Conservation (phyloP, 768 basidiomycete genomes). For the Auriculariales sp. region DNA sequence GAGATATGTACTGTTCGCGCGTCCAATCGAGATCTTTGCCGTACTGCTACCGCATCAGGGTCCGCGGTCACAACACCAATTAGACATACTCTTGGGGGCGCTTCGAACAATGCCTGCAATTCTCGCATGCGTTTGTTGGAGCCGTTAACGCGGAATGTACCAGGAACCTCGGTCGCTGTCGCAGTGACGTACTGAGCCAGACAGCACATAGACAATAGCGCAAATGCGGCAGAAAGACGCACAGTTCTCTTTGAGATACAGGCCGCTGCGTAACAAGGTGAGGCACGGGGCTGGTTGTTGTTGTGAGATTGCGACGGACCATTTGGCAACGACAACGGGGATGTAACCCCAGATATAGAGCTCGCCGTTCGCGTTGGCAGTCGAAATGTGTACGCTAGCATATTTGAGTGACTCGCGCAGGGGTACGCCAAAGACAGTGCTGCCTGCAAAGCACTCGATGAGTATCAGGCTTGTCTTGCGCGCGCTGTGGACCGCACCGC, state of each 20-base stretch:
- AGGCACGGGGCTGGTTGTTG: slow-evolving; percentile 3
- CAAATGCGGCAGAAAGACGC: slow-evolving; percentile 9
- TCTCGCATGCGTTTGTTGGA: slow-evolving; percentile 92
- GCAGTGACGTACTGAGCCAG: slow-evolving; percentile 10
- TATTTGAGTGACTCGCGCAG: slow-evolving; percentile 71
- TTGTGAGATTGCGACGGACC: slow-evolving; percentile 41
- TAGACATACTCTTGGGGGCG: slow-evolving; percentile 60
- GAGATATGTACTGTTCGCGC: slow-evolving; percentile 71
- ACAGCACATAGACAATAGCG: no score
- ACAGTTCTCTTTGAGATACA: slow-evolving; percentile 93
- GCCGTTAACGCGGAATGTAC: slow-evolving; percentile 93
- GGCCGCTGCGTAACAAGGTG: slow-evolving; percentile 55
- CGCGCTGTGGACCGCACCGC: not conserved
- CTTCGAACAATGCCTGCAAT: slow-evolving; percentile 80
- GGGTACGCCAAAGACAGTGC: slow-evolving; percentile 65
- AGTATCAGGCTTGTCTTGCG: no score
- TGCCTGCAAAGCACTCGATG: slow-evolving; percentile 12
- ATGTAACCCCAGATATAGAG: slow-evolving; percentile 89
- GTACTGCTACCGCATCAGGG: slow-evolving; percentile 36
- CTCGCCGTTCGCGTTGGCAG: slow-evolving; percentile 67
- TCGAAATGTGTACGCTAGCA: slow-evolving; percentile 89
- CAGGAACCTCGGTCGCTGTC: slow-evolving; percentile 78
- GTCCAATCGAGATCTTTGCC: slow-evolving; percentile 92
- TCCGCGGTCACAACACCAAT: not conserved
- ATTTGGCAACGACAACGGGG: slow-evolving; percentile 93